Base-by-base conservation (phyloP, 225 moss, liverwort and hornwort species). In the Pseudisothecium myosuroides region DNA sequence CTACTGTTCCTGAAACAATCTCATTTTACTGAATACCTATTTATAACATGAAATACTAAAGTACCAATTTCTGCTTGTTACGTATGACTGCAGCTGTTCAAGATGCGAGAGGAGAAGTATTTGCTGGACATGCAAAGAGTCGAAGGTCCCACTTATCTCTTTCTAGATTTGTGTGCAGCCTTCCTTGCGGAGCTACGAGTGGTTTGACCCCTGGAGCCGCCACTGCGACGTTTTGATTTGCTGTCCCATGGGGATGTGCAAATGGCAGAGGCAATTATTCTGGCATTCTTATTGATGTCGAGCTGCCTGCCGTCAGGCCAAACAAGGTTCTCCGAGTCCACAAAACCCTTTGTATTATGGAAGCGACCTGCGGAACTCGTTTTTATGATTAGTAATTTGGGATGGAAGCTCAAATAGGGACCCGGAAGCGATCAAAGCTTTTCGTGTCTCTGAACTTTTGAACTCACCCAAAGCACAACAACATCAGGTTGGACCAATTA, bases 41-140 rank as follows among this genome's bases (percentile, higher is more conserved):
- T 67, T 39, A 9, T 29, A 31, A 66, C 71, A 22, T 32, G 56
- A 43, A 54, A 29, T 18, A 27, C 87, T 36, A 59, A 76, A 83
- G 47, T 79, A 32, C 69, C 69, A 16, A 80, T 56, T 34, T 87
- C 39, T 80, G 34, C 54, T 77, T 58, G 68, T 87, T 66, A 56
- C n/a, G n/a, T 56, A n/a, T 85, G 74, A 68, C 45, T 92, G 91
- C 95, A 99, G 97, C 93, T 99, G 78, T 96, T 95, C 91, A 99
- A 99, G 94, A 89, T 94, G 92, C 93, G 91, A 90, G 98, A 99
- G 39, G 96, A 96, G 85, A 99, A 95, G 92, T 99, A 96, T 89
- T 83, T 96, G 56, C 93, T 99, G 92, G 96, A 99, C 88, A 74
- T 99, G 87, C 98, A 99, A 90, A 95, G 96, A 95, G 80, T 97